A percentile compares a stretch with the other conserved stretches of the same genome.
Evolutionary conservation across 1,284 basidiomycete species (phyloP).

Genomic region (Erythrobasidium hasegawianum): DNA sequence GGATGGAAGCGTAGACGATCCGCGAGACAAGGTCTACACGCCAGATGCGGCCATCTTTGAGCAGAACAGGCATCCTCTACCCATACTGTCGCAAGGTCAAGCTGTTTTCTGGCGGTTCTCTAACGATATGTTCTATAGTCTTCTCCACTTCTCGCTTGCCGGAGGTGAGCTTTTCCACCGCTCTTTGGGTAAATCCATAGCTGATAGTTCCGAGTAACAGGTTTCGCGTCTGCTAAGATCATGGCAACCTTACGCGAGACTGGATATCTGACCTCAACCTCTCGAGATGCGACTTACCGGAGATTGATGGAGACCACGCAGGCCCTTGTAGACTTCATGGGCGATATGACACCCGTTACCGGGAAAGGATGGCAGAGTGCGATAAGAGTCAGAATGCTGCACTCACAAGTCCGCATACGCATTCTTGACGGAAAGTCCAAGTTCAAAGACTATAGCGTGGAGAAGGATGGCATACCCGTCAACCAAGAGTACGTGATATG

Average conservation of each 20-base stretch:
- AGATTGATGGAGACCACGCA: conserved; percentile 42
- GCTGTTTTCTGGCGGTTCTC: conserved; percentile 43
- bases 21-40: background rate
- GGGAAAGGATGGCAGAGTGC: conserved; percentile 41
- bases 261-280: conserved; percentile 40
- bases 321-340: conserved; percentile 38
- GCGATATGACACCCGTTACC: conserved; percentile 39
- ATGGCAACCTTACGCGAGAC: conserved; percentile 41
- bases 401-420: conserved; percentile 40
- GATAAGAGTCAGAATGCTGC: conserved; percentile 41
- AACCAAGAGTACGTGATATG: conserved; percentile 39
- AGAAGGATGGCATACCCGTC: conserved; percentile 39
- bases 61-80: conserved; percentile 8
- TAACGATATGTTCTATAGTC: conserved; percentile 36
- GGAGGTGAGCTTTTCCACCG: conserved; percentile 23
- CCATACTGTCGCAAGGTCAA: conserved; percentile 39
- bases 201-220: conserved; percentile 11
- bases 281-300: conserved; percentile 41
- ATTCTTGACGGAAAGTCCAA: conserved; percentile 36
- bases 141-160: conserved; percentile 43
- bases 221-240: conserved; percentile 38
- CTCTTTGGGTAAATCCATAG: background rate
- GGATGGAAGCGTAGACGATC: background rate
- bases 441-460: conserved; percentile 37
- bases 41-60: conserved; percentile 17